A percentile compares a stretch with the other conserved stretches of the same genome.
Conservation (phyloP, 768 basidiomycete genomes). For the Pleurotus ostreatus region DNA sequence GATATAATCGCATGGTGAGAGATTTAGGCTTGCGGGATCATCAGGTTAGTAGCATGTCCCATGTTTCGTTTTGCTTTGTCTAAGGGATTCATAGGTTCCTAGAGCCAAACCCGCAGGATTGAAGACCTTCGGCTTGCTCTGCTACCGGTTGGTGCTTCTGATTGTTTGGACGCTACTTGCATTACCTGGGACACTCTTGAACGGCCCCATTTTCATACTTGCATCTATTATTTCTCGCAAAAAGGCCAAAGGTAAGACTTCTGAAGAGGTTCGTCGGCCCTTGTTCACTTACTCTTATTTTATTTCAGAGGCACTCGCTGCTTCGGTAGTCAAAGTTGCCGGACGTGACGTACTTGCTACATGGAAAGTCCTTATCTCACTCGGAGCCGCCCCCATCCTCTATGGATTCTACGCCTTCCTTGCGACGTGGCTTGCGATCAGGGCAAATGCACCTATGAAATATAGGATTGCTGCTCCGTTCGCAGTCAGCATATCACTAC, state of each 20-base stretch:
- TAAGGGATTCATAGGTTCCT: slow-evolving; percentile 58
- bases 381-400: slow-evolving; percentile 85
- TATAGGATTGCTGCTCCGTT: slow-evolving; percentile 78
- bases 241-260: slow-evolving; percentile 76
- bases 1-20: slow-evolving; percentile 83
- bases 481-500: slow-evolving; percentile 66
- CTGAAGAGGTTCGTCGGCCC: no score
- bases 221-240: slow-evolving; percentile 83
- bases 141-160: slow-evolving; percentile 78
- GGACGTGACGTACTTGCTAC: slow-evolving; percentile 96
- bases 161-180: slow-evolving; percentile 80
- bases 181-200: slow-evolving; percentile 86
- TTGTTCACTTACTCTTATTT: no score
- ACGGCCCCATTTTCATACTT: slow-evolving; percentile 89
- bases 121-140: slow-evolving; percentile 81
- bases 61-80: background rate
- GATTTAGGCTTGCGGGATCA: slow-evolving; percentile 94
- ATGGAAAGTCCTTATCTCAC: slow-evolving; percentile 94
- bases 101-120: slow-evolving; percentile 80
- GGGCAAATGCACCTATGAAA: slow-evolving; percentile 55
- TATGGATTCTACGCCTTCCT: slow-evolving; percentile 81
- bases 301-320: slow-evolving; percentile 84
- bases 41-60: slow-evolving; percentile 47
- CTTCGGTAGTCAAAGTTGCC: slow-evolving; percentile 91
- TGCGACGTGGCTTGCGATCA: slow-evolving; percentile 69